These are phyloP conservation scores for Fusarium coffeatum DNA, from an alignment of 2,329 filamentous ascomycete species.

Conservation along the genomic window DNA sequence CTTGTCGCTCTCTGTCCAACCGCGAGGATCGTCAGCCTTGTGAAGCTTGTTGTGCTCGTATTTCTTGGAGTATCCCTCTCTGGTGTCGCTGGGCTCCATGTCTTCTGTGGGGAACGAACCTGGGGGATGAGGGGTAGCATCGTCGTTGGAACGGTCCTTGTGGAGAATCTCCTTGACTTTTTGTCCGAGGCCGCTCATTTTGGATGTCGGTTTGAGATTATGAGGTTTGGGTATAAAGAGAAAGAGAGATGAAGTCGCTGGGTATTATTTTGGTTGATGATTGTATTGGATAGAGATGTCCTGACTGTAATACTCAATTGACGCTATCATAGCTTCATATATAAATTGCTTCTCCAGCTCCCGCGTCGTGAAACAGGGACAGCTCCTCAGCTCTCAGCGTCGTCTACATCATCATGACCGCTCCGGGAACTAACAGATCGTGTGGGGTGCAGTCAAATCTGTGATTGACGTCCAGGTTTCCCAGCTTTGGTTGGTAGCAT, in stretches of 20 bases:
- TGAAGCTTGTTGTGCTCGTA: constrained; percentile 39
- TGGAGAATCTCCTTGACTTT: constrained; percentile 32
- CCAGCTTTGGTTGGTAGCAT: constrained; percentile 7
- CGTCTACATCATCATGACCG: constrained; percentile 39
- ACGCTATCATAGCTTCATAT: constrained; percentile 22
- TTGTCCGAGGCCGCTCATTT: constrained; percentile 22
- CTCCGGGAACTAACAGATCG: constrained; percentile 25
- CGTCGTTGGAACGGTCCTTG: constrained; percentile 14
- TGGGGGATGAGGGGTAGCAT: constrained; percentile 25
- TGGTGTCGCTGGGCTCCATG: constrained; percentile 16
- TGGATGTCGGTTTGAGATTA: not conserved
- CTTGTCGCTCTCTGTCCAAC: constrained; percentile 11
- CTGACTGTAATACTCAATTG: not conserved
- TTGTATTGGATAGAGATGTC: not conserved
- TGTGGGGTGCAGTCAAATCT: constrained; percentile 21
- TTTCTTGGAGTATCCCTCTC: constrained; percentile 6
- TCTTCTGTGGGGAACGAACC: constrained; percentile 39
- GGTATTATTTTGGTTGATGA: not conserved
- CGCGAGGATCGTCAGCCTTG: constrained; percentile 37
- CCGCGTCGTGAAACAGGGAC: constrained; percentile 3
- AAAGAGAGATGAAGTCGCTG: not conserved
- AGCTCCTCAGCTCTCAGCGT: not conserved
- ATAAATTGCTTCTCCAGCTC: not conserved
- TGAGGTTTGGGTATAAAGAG: not conserved
- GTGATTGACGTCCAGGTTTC: constrained; percentile 12